phyloP scores from a whole-genome alignment of 768 basidiomycete genomes.

The Saitozyma podzolica region DNA sequence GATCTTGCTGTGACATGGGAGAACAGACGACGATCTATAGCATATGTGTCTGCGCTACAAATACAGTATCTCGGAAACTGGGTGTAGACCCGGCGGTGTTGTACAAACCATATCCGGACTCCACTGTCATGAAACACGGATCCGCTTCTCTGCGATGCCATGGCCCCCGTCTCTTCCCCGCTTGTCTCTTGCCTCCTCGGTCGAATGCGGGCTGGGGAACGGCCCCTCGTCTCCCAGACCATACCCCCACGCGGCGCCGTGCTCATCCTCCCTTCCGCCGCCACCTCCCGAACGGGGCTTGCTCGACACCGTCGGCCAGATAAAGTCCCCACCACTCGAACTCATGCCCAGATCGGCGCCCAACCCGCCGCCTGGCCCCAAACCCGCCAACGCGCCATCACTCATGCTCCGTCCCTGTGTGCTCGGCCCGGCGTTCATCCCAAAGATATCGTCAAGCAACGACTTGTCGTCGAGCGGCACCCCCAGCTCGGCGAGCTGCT shows the following conservation, averaged over 20 bases:
- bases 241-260: neutral
- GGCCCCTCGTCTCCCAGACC: no score
- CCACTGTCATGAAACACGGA: no score
- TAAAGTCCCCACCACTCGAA: neutral
- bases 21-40: no score
- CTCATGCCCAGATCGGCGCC: neutral
- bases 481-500: constrained; percentile 41
- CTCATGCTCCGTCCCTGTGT: no score
- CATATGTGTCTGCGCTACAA: no score
- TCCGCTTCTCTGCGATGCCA: no score
- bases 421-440: neutral
- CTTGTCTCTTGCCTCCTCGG: no score
- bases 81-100: no score
- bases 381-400: neutral
- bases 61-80: no score
- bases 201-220: no score
- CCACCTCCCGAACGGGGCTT: neutral
- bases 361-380: neutral
- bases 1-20: neutral
- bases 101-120: no score
- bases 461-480: constrained; percentile 35
- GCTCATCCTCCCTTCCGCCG: neutral
- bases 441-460: constrained; percentile 44
- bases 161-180: no score
- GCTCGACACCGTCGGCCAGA: constrained; percentile 1